These are phyloP conservation scores for Rhodosorus marinus DNA, from an alignment of 23 red algal genomes.

Conservation along the genomic window DNA sequence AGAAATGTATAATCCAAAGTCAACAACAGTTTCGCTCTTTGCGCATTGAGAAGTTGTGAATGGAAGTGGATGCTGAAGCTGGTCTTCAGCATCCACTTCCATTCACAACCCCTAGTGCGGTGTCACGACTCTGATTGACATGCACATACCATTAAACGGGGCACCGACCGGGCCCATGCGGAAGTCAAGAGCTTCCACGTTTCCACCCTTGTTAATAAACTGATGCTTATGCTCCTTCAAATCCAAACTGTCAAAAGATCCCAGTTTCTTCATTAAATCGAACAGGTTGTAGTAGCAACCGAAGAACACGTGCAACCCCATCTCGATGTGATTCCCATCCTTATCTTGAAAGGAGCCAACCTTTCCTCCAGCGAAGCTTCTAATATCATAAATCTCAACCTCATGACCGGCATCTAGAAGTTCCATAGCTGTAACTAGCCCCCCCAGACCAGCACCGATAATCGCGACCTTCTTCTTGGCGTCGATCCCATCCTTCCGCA, in stretches of 20 bases:
- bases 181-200: conserved; percentile 52
- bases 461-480: conserved; percentile 14
- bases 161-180: conserved; percentile 55
- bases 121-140: no score
- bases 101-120: no score
- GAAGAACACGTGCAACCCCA: conserved; percentile 94
- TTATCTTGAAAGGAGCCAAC: conserved; percentile 66
- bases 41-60: no score
- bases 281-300: conserved; percentile 97
- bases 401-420: conserved; percentile 51
- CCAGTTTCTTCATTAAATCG: conserved; percentile 78
- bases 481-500: no score
- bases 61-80: no score
- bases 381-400: conserved; percentile 53
- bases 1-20: no score
- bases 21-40: no score
- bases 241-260: conserved; percentile 30
- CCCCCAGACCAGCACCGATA: conserved; percentile 71
- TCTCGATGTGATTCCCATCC: conserved; percentile 90
- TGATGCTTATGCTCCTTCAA: conserved; percentile 76
- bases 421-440: conserved; percentile 60
- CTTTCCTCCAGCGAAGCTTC: conserved; percentile 74
- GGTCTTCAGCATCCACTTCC: no score
- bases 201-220: conserved; percentile 58
- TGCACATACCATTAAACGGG: conserved; percentile 87